phyloP scores from a whole-genome alignment of 441 rosid species.

The Populus hybrid region DNA sequence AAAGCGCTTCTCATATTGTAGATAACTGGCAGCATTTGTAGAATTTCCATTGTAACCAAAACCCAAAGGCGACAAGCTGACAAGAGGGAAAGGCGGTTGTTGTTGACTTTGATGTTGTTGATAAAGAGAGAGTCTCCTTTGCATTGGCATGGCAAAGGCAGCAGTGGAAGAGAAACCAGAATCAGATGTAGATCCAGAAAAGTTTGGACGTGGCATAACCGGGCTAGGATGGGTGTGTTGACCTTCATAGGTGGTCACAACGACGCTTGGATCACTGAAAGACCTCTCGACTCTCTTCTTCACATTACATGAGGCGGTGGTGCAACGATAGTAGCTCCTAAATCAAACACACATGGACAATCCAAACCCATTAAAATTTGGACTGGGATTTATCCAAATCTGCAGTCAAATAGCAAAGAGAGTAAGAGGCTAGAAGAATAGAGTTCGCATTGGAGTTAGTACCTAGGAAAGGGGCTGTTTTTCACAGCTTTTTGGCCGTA shows the following conservation, averaged over 20 bases:
- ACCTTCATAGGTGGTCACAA: constrained; percentile 94
- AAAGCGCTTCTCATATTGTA: constrained; percentile 33
- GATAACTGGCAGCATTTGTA: constrained; percentile 18
- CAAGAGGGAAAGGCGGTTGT: constrained; percentile 18
- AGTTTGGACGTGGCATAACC: constrained; percentile 57
- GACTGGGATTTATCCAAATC: background rate
- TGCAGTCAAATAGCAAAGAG: background rate
- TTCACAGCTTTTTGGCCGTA: constrained; percentile 74
- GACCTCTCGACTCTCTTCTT: constrained; percentile 98
- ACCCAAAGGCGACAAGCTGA: constrained; percentile 30
- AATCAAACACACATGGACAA: background rate
- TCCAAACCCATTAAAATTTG: background rate
- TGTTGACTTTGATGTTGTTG: constrained; percentile 19
- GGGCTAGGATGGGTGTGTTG: constrained; percentile 80
- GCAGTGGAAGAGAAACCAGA: constrained; percentile 20
- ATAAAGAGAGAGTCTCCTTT: constrained; percentile 43
- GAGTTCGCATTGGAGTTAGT: constrained; percentile 17
- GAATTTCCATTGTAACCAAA: constrained; percentile 22
- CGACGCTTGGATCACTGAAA: constrained; percentile 64
- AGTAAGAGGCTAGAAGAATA: background rate
- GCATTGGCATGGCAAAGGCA: constrained; percentile 31
- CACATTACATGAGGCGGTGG: constrained; percentile 77
- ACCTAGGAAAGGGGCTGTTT: constrained; percentile 69
- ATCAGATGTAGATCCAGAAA: constrained; percentile 29
- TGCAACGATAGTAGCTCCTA: constrained; percentile 98